Conservation (phyloP, 352 stramenopile species). For the Elongisporangium prolatum region DNA sequence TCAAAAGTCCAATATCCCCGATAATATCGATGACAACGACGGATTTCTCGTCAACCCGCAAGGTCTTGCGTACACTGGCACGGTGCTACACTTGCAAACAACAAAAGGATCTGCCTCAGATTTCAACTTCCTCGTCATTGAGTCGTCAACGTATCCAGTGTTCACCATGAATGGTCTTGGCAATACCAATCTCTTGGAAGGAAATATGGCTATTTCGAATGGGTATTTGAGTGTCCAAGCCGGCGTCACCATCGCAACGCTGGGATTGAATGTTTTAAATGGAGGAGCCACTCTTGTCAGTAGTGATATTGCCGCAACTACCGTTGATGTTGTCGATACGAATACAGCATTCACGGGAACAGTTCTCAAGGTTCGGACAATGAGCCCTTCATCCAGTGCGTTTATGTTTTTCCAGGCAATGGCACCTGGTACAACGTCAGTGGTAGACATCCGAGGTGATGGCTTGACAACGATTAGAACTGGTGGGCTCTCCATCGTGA, state of each 20-base stretch:
- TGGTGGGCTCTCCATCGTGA: slow-evolving; percentile 29
- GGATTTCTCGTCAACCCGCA: slow-evolving; percentile 65
- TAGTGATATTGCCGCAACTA: slow-evolving; percentile 8
- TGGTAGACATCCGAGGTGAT: slow-evolving; percentile 40
- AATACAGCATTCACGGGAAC: slow-evolving; percentile 27
- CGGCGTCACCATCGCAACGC: slow-evolving; percentile 24
- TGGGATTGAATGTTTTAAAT: slow-evolving; percentile 30
- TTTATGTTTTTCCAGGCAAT: slow-evolving; percentile 50
- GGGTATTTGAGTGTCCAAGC: slow-evolving; percentile 44
- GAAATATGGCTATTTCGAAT: slow-evolving; percentile 46
- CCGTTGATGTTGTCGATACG: slow-evolving; percentile 32
- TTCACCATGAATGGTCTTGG: slow-evolving; percentile 54
- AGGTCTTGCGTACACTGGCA: slow-evolving; percentile 44
- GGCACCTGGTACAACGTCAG: slow-evolving; percentile 14
- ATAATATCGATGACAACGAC: slow-evolving; percentile 68
- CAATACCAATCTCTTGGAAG: slow-evolving; percentile 40
- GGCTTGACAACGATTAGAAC: slow-evolving; percentile 41
- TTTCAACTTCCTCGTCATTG: slow-evolving; percentile 63
- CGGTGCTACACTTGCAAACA: slow-evolving; percentile 57
- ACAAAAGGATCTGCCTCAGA: slow-evolving; percentile 47
- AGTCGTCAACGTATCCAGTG: slow-evolving; percentile 33
- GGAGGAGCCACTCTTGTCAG: slow-evolving; percentile 30
- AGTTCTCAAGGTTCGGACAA: slow-evolving; percentile 27
- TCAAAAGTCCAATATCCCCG: slow-evolving; percentile 53
- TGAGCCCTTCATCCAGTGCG: slow-evolving; percentile 4